Evolutionary conservation across 2,329 filamentous ascomycete species (phyloP), one percentile per base, ranked within the genome.

Genomic region (Pyrenophora graminea): DNA sequence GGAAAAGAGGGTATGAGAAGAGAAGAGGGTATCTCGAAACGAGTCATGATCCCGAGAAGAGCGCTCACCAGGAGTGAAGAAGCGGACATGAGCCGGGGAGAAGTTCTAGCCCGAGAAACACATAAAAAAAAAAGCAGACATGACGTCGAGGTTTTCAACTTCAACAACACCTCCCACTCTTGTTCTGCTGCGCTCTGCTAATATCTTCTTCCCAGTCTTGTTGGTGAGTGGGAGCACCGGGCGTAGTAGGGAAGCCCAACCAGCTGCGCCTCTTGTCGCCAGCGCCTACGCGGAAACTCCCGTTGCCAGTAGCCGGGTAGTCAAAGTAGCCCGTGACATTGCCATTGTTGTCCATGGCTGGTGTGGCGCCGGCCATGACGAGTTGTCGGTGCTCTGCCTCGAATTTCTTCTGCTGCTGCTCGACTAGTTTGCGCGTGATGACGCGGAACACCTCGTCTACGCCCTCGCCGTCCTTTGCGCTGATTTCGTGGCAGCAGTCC

Each of bases 401-500:
- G 12, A 81, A 68, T 39, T 78, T 79, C 49, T 79, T 79, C 37
- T 87, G 79, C 52, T 80, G 77, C 67, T 93, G 84, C 76, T 97
- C 93, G 4, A 87, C 85, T 15, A 88, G 75, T 76, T 96, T 96
- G 65, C 95, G 80, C 7, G 92, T 94, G 39, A 91, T 88, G 21
- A 96, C 90, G 1, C 93, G 83, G 66, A 97, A 97, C 0, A 99
- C 91, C 74, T 97, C 94, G 64, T 97, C 94, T 15, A 99, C 92
- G 15, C 93, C 93, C 78, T 97, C 92, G 49, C 92, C 92, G 66
- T 88, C 91, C 79, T 95, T 93, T 40, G 93, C 92, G 62, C 87
- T 92, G 68, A 99, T 93, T 77, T 99, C 94, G 74, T 97, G 94
- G 72, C 93, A 97, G 57, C 91, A 95, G 67, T 97, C 92, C 92